Evolutionary conservation across 257 asterid genomes (phyloP).

Genomic region (Nicotiana tomentosiformis): DNA sequence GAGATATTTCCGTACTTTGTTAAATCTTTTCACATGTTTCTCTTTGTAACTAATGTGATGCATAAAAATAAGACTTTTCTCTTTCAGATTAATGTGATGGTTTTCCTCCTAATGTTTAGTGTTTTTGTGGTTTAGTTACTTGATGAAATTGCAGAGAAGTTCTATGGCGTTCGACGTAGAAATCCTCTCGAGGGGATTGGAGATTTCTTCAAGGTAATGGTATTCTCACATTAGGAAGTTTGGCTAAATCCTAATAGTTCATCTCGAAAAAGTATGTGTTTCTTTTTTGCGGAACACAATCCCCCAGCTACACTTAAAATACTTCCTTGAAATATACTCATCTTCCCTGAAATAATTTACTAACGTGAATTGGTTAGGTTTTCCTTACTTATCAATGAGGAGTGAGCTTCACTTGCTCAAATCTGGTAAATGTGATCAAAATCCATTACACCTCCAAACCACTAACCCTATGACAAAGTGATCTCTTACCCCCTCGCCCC

Average conservation of each 20-base stretch:
- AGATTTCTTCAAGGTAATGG: constrained; percentile 36
- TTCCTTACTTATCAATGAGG: background rate
- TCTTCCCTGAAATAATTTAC: background rate
- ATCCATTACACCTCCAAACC: background rate
- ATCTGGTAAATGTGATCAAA: background rate
- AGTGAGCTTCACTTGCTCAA: background rate
- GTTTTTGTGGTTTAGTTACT: constrained; percentile 50
- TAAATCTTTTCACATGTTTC: background rate
- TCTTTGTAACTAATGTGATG: background rate
- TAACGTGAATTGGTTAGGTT: background rate
- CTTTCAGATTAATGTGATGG: background rate
- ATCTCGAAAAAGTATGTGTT: background rate
- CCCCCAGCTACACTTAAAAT: background rate
- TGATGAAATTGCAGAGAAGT: constrained; percentile 77
- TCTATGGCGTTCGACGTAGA: constrained; percentile 73
- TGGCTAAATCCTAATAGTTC: background rate
- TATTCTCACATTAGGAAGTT: background rate
- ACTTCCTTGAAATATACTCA: background rate
- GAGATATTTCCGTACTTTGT: background rate
- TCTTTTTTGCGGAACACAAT: background rate
- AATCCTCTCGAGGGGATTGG: constrained; percentile 89
- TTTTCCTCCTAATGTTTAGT: background rate
- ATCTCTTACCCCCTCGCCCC: no score
- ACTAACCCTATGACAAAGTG: background rate
- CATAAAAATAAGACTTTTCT: background rate